Conservation (phyloP, 345 rosid genomes). For the Sisymbrium altissimum region DNA sequence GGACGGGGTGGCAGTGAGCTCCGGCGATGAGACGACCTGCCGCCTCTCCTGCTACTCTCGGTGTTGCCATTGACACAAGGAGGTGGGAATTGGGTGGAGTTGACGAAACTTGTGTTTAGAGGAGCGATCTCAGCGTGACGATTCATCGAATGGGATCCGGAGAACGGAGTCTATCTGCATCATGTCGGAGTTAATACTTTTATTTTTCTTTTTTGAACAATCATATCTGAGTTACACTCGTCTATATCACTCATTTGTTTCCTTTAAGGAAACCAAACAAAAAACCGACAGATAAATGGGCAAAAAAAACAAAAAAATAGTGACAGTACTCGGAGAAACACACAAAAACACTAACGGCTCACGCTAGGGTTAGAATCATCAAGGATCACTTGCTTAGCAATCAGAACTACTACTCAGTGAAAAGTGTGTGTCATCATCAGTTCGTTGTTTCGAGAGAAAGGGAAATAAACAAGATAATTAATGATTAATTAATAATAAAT, state of each 20-base stretch:
- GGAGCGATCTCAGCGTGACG: slow-evolving; percentile 43
- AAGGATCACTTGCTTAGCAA: not conserved
- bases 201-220: no score
- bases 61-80: slow-evolving; percentile 20
- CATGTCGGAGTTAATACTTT: no score
- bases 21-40: slow-evolving; percentile 70
- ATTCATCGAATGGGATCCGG: slow-evolving; percentile 33
- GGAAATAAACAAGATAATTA: not conserved
- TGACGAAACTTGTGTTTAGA: slow-evolving; percentile 7
- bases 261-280: not conserved
- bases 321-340: no score
- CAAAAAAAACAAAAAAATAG: not conserved
- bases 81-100: slow-evolving; percentile 28
- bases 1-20: slow-evolving; percentile 69
- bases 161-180: slow-evolving; percentile 51
- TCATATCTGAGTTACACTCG: slow-evolving; percentile 30
- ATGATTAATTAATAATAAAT: not conserved
- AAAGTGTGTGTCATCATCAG: no score
- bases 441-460: not conserved
- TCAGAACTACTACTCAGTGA: not conserved
- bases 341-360: no score
- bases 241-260: not conserved
- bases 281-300: not conserved
- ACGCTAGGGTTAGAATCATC: not conserved
- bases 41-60: slow-evolving; percentile 47